phyloP scores from a whole-genome alignment of 2,329 filamentous ascomycete genomes.

The Lecanicillium sp. region DNA sequence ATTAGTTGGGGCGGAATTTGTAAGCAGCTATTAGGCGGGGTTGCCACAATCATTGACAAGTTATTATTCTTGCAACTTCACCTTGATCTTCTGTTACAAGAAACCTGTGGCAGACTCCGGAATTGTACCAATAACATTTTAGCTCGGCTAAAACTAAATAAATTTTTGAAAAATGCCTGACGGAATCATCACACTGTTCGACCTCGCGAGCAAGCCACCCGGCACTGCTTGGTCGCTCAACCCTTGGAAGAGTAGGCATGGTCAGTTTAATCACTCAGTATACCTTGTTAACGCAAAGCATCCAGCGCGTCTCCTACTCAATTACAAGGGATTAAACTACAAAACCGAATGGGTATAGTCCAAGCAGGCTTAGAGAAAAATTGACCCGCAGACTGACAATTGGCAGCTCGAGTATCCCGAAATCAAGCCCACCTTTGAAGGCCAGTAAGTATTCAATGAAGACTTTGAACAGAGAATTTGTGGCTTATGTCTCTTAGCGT shows the following conservation, averaged over 20 bases:
- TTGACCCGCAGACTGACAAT: too few relatives aligned
- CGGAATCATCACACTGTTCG: constrained; percentile 46
- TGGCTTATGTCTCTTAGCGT: constrained; percentile 20
- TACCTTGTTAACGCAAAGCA: constrained; percentile 4
- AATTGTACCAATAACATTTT: too few relatives aligned
- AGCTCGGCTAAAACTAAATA: neutral
- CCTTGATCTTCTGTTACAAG: too few relatives aligned
- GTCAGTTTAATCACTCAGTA: neutral
- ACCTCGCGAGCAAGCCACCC: constrained; percentile 47
- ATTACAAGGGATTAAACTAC: constrained; percentile 61
- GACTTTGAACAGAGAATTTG: neutral
- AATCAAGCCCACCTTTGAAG: constrained; percentile 45
- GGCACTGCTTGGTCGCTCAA: constrained; percentile 55
- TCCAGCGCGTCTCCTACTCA: constrained; percentile 54
- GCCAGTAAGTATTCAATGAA: constrained; percentile 32
- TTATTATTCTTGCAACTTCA: too few relatives aligned
- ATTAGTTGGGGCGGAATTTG: too few relatives aligned
- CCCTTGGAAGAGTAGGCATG: constrained; percentile 56
- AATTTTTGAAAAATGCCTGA: constrained; percentile 19
- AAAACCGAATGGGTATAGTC: constrained; percentile 51
- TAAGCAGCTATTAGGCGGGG: too few relatives aligned
- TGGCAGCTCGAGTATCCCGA: constrained; percentile 54
- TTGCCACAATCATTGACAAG: too few relatives aligned
- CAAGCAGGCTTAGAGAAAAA: too few relatives aligned
- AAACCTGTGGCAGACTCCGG: too few relatives aligned